phyloP scores from a whole-genome alignment of 2,329 filamentous ascomycete genomes.

The Colletotrichum kahawae region DNA sequence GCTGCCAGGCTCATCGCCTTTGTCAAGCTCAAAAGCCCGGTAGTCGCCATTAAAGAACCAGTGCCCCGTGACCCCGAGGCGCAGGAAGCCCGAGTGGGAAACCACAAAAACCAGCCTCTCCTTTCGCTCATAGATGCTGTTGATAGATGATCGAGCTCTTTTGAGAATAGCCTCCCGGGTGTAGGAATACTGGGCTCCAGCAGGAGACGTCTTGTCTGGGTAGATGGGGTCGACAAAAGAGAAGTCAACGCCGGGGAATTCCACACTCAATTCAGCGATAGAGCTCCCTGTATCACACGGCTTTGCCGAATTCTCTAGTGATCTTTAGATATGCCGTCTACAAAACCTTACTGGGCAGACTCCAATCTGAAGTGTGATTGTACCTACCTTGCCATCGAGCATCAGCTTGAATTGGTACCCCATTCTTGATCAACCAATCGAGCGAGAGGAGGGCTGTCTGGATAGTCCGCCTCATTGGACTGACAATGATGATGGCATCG shows the following conservation, averaged over 20 bases:
- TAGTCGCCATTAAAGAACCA: slow-evolving; percentile 69
- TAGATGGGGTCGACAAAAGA: slow-evolving; percentile 60
- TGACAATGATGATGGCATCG: slow-evolving; percentile 60
- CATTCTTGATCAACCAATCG: slow-evolving; percentile 61
- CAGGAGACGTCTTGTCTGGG: slow-evolving; percentile 64
- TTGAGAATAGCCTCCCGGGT: slow-evolving; percentile 56
- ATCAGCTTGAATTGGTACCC: slow-evolving; percentile 59
- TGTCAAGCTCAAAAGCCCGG: slow-evolving; percentile 63
- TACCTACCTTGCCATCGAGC: slow-evolving; percentile 68
- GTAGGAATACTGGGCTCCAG: slow-evolving; percentile 55
- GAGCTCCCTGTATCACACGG: slow-evolving; percentile 67
- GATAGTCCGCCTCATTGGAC: slow-evolving; percentile 69
- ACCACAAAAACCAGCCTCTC: slow-evolving; percentile 70
- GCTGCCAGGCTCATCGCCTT: slow-evolving; percentile 24
- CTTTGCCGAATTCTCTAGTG: slow-evolving; percentile 55
- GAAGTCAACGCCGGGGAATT: slow-evolving; percentile 65
- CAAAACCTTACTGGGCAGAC: slow-evolving; percentile 49
- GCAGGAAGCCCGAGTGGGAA: slow-evolving; percentile 67
- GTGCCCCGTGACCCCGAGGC: slow-evolving; percentile 59
- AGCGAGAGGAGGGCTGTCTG: slow-evolving; percentile 66
- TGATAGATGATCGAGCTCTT: slow-evolving; percentile 57
- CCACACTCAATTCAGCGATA: slow-evolving; percentile 43
- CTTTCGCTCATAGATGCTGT: slow-evolving; percentile 53
- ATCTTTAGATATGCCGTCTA: slow-evolving; percentile 58
- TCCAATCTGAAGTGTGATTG: neutral